Evolutionary conservation across 208 protist species (phyloP), one percentile per base, ranked within the genome.

Genomic region (Crithidia expoeki): DNA sequence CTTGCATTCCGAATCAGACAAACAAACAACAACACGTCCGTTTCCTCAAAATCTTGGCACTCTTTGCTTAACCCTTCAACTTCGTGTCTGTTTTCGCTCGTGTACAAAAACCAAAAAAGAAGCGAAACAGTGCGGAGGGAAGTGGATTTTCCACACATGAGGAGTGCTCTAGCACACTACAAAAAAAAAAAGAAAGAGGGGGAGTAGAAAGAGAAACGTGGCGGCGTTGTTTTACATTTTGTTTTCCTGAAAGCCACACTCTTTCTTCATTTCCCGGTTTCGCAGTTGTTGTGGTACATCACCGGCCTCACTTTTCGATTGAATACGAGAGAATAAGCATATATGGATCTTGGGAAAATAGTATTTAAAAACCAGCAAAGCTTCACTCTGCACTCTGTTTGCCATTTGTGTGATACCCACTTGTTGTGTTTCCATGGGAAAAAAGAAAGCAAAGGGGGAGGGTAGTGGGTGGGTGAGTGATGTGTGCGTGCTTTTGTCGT

Each of bases 211-310:
- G 21, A 49, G 49, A 49, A 61, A 61, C 14, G 30, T 17, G 1
- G 36, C 23, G 33, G 27, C 28, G 4, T 16, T 64, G 42, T 36
- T 64, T 50, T 52, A 64, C 42, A 64, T 62, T 62, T 49, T 7
- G 7, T 49, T 62, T 30, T 62, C 2, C 7, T 33, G 32, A 55
- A 14, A 25, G 5, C 5, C 16, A 53, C 49, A 7, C 49, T 12
- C 38, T 44, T 44, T 25, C 5, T 53, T 16, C 23, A 6, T 53
- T 32, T 12, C 19, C 19, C 40, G 34, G 11, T 40, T 40, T 34
- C 14, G 11, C 30, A 34, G 30, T 40, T 34, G 6, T 28, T 17
- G 3, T 40, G 2, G 34, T 47, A 27, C 47, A 34, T 61, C n/a
- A 44, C 38, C 38, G 10, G 14, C 38, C 38, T 44, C 38, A 44